Conservation (phyloP, 2,329 filamentous ascomycete genomes). For the Talaromyces sp. region DNA sequence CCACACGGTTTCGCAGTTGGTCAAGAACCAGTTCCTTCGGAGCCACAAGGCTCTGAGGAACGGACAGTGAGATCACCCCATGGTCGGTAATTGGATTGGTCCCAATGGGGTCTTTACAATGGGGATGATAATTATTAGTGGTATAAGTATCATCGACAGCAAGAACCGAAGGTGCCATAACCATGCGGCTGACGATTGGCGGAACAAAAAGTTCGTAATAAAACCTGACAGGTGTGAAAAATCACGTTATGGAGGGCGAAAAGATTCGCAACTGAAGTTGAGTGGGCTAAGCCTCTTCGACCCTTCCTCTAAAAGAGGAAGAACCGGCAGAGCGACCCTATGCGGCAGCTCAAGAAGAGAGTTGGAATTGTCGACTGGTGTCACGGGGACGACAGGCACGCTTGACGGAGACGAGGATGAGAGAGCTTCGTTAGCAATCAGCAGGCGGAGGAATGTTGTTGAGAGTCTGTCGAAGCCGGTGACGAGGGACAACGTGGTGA, state of each 20-base stretch:
- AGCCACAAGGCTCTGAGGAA: slow-evolving; percentile 37
- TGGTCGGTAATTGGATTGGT: slow-evolving; percentile 35
- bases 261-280: slow-evolving; percentile 83
- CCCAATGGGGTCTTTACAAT: slow-evolving; percentile 24
- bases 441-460: slow-evolving; percentile 42
- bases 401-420: slow-evolving; percentile 16
- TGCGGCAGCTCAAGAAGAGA: slow-evolving; percentile 90
- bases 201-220: slow-evolving; percentile 15
- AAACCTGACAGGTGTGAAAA: slow-evolving; percentile 5
- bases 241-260: slow-evolving; percentile 80
- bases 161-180: slow-evolving; percentile 67
- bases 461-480: slow-evolving; percentile 40
- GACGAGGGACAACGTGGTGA: slow-evolving; percentile 40
- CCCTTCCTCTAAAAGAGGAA: slow-evolving; percentile 99
- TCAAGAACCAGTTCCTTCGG: slow-evolving; percentile 80
- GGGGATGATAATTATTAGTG: slow-evolving; percentile 22
- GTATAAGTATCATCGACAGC: slow-evolving; percentile 44
- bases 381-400: slow-evolving; percentile 33
- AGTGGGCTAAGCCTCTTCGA: slow-evolving; percentile 97
- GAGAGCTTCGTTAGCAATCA: slow-evolving; percentile 19
- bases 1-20: slow-evolving; percentile 78
- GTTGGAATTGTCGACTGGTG: slow-evolving; percentile 44
- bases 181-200: slow-evolving; percentile 40
- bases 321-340: slow-evolving; percentile 96
- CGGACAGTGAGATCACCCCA: slow-evolving; percentile 39